Evolutionary conservation across 495 filamentous ascomycete genomes (phyloP), one percentile per base, ranked within the genome.

Genomic region (Trichoderma orchidacearum): DNA sequence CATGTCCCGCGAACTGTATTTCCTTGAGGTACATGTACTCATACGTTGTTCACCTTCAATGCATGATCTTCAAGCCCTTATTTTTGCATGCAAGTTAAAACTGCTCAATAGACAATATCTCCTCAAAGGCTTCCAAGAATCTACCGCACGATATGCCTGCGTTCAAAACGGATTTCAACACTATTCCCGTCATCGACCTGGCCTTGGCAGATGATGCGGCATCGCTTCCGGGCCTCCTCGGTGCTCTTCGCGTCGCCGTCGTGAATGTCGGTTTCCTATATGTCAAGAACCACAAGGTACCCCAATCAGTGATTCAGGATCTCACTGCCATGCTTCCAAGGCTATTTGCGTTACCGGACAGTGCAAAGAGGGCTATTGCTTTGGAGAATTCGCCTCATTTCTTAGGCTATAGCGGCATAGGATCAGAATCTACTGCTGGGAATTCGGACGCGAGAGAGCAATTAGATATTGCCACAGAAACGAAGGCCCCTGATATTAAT

Each of bases 381-480:
- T 68, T 79, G n/a, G 61, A 66, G 4, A 74, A 79, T 53, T 78
- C 72, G 21, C 75, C 75, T 4, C 76, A 80, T 59, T 81, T 81
- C 53, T 60, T 79, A 23, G 79, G 77, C 1, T 81, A 79, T 63
- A 73, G 72, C 35, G 70, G 69, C 3, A 69, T 72, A 48, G 78
- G 76, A 0, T 72, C 72, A 38, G 78, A 80, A 62, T 73, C 64
- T 0, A 81, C 79, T 3, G 69, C 70, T 0, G 79, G 76, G 0
- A 62, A 69, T 50, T 59, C 63, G 25, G 78, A 81, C 56, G 61
- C 69, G 32, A 64, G 78, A 6, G 79, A 83, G 58, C 77, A 81
- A 58, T 78, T 79, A 23, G 76, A 82, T 58, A 78, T 80, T 62
- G 77, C 74, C 29, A 78, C 76, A 0, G 77, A 80, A 59, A 59